Percentiles rank a stretch among this genome's conserved stretches.
phyloP scores from a whole-genome alignment of 2,329 filamentous ascomycete genomes.

The Colletotrichum sp. region DNA sequence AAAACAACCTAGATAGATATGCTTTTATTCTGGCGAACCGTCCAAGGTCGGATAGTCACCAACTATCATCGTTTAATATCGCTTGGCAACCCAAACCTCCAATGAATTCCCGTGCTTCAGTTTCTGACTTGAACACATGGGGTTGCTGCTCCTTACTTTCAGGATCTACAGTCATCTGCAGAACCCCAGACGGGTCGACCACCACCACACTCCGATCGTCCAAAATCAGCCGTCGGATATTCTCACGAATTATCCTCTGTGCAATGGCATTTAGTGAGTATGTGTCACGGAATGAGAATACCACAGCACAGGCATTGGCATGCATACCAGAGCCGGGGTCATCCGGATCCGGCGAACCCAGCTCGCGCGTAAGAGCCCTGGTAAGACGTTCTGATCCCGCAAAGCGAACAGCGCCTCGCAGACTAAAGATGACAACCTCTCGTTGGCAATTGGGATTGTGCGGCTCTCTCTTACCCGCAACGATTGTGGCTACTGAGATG shows the following conservation, averaged over 20 bases:
- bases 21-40: not conserved
- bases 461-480: slow-evolving; percentile 27
- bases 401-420: slow-evolving; percentile 36
- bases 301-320: slow-evolving; percentile 30
- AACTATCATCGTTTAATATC: slow-evolving; percentile 26
- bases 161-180: slow-evolving; percentile 22
- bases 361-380: slow-evolving; percentile 31
- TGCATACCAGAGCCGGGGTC: slow-evolving; percentile 30
- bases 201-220: slow-evolving; percentile 31
- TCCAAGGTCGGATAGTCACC: not conserved
- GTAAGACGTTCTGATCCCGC: slow-evolving; percentile 36
- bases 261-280: slow-evolving; percentile 34
- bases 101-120: slow-evolving; percentile 29
- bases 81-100: slow-evolving; percentile 32
- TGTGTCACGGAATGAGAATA: slow-evolving; percentile 35
- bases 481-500: slow-evolving; percentile 32
- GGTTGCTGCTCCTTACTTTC: slow-evolving; percentile 15
- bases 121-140: slow-evolving; percentile 26
- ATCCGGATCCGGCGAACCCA: slow-evolving; percentile 22
- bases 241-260: slow-evolving; percentile 30
- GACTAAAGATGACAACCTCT: slow-evolving; percentile 33
- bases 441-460: slow-evolving; percentile 28
- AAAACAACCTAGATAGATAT: not conserved
- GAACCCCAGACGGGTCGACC: slow-evolving; percentile 30
- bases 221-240: slow-evolving; percentile 26